Base-by-base conservation (phyloP, 2,329 filamentous ascomycete species). In the Monosporascus cannonballus region DNA sequence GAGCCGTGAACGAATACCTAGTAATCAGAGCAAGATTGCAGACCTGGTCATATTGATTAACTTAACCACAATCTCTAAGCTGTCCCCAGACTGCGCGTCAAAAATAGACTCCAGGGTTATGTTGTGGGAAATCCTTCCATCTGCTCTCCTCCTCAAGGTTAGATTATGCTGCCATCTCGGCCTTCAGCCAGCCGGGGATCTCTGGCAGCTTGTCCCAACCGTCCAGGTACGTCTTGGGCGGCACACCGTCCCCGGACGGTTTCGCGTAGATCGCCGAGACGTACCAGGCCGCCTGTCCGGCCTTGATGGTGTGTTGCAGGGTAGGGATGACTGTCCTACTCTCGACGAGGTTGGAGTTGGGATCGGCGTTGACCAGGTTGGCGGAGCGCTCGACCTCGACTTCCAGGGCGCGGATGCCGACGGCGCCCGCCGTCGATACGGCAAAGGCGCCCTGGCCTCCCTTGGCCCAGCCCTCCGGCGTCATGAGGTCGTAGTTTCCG, bases 301-400 rank as follows among this genome's bases (percentile, higher is more conserved):
- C 73, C 50, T 72, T 71, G 37, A 91, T 66, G 25, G 81, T 83
- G 56, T 80, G 76, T 64, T 84, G 80, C 62, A 92, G 69, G 30
- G 85, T 85, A 24, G 89, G 89, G 59, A 92, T 80, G 42, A 87
- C 77, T 4, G 86, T 90, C 54, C 88, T 74, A 54, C 84, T 83
- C 70, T 90, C 84, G 2, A 90, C 76, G 36, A 92, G 71, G 69
- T 92, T 92, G 47, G 85, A 87, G 71, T 92, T 91, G 6, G 88
- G 87, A 65, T 92, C 89, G 11, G 87, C 86, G 53, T 90, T 84
- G 47, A 91, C 81, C 25, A 90, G 74, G 64, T 79, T 84, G 3
- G 87, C 87, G 51, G 68, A 70, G 20, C 86, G 75, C 15, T 65
- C 69, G 7, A 71, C 73, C 8, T 65, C 71, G 1, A 75, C 74